Evolutionary conservation across 2,329 filamentous ascomycete species (phyloP), one percentile per base, ranked within the genome.

Genomic region (Fusarium veterinarium): DNA sequence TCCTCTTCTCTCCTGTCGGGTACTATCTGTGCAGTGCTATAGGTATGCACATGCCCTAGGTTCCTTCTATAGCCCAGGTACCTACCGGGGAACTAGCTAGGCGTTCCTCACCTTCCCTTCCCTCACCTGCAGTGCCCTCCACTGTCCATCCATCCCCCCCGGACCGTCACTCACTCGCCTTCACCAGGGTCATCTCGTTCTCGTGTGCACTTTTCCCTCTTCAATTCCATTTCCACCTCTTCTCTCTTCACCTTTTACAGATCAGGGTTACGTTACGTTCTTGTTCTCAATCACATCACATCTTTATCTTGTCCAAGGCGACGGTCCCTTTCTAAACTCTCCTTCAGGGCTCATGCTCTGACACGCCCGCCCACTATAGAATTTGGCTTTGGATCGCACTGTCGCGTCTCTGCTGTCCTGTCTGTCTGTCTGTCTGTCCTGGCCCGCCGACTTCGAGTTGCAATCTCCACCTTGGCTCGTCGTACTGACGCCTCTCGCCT

Each of bases 191-290:
- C 71, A 44, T 37, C 41, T 49, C 23, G 42, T 52, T 68, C 71
- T 73, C 67, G 55, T 64, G 70, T 67, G 71, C 67, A 65, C 57
- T 72, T 68, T 73, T 73, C 67, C 56, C 66, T 69, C 58, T 45
- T 51, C 66, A 64, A 69, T 68, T 69, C 67, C 65, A 65, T 40
- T 69, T 53, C 67, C 55, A 58, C 48, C 49, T 66, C 62, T 40
- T 64, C 44, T 69, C 52, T 62, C 44, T 51, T 62, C 46, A 49
- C 41, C 33, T 58, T 48, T 49, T 49, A 58, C 55, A 48, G 41
- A 58, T 37, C 52, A 69, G 55, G 46, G 42, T 65, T 65, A 53
- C 35, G 28, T 35, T 16, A 23, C 42, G 25, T 69, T n/a, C 48
- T 60, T 48, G 40, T 45, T 73, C 38, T 35, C 64, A 45, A 60